These are phyloP conservation scores for Leishmania lainsoni DNA, from an alignment of 208 protist genomes.

Conservation along the genomic window DNA sequence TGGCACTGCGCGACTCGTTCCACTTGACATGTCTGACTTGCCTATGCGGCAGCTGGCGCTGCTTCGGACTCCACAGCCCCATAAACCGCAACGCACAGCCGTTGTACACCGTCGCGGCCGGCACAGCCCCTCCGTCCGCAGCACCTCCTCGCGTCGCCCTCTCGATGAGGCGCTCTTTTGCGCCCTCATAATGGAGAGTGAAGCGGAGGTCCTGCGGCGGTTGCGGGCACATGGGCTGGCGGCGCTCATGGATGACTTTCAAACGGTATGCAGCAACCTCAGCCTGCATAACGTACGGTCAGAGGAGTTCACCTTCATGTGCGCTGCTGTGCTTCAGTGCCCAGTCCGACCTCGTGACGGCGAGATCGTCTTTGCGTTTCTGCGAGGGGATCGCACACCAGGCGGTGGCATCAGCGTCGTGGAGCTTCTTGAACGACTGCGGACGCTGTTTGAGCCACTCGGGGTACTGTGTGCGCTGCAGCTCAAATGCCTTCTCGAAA, in stretches of 20 bases:
- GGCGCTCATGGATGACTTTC: slow-evolving; percentile 18
- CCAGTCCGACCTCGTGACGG: slow-evolving; percentile 21
- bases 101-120: background rate
- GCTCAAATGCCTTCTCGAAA: slow-evolving; percentile 34
- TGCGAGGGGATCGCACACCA: slow-evolving; percentile 17
- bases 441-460: slow-evolving; percentile 24
- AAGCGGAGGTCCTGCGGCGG: slow-evolving; percentile 16
- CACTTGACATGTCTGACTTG: background rate
- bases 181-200: slow-evolving; percentile 26
- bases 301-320: slow-evolving; percentile 30
- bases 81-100: background rate
- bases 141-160: slow-evolving; percentile 12
- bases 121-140: background rate
- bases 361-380: slow-evolving; percentile 31
- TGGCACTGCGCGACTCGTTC: background rate
- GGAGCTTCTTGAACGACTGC: slow-evolving; percentile 22
- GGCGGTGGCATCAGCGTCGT: slow-evolving; percentile 24
- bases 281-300: slow-evolving; percentile 29
- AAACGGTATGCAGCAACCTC: slow-evolving; percentile 26
- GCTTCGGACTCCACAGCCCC: background rate
- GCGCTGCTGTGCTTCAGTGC: slow-evolving; percentile 23
- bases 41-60: background rate
- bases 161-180: slow-evolving; percentile 36
- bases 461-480: slow-evolving; percentile 27
- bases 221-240: slow-evolving; percentile 15